Evolutionary conservation across 2,329 filamentous ascomycete species (phyloP).

Genomic region (Nannizziopsis barbatae): DNA sequence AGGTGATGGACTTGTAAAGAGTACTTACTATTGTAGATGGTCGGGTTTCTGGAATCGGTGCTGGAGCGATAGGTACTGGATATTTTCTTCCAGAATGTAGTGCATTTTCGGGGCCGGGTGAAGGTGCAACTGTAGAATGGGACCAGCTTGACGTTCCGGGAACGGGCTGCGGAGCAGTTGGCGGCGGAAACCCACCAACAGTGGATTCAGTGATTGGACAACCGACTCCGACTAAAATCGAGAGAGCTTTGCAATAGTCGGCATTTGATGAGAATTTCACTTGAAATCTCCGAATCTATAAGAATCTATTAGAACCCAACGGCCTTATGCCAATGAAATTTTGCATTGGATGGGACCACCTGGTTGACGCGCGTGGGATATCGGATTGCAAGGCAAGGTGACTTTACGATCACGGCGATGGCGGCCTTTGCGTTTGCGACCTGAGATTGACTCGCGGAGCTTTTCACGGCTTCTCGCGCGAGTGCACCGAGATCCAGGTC

Average conservation of each 20-base stretch:
- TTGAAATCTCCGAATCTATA: conserved; percentile 36
- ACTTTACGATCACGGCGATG: conserved; percentile 35
- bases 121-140: background rate
- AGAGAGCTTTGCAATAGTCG: conserved; percentile 34
- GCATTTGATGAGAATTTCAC: conserved; percentile 32
- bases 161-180: conserved; percentile 16
- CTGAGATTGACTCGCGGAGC: conserved; percentile 9
- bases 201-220: conserved; percentile 36
- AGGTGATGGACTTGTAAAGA: too few species aligned
- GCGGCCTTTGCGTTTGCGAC: conserved; percentile 21
- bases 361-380: conserved; percentile 27
- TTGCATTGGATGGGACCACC: conserved; percentile 15
- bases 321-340: background rate
- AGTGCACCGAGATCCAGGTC: conserved; percentile 31
- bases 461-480: conserved; percentile 14
- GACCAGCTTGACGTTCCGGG: background rate
- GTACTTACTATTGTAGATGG: conserved; percentile 11
- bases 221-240: conserved; percentile 32
- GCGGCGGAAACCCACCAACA: conserved; percentile 17
- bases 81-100: background rate
- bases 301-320: conserved; percentile 15
- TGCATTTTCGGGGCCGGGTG: background rate
- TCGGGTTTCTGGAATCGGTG: conserved; percentile 5
- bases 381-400: conserved; percentile 37
- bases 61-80: background rate